Evolutionary conservation across 345 rosid genomes (phyloP).

Genomic region (Eucalyptus brandiana): DNA sequence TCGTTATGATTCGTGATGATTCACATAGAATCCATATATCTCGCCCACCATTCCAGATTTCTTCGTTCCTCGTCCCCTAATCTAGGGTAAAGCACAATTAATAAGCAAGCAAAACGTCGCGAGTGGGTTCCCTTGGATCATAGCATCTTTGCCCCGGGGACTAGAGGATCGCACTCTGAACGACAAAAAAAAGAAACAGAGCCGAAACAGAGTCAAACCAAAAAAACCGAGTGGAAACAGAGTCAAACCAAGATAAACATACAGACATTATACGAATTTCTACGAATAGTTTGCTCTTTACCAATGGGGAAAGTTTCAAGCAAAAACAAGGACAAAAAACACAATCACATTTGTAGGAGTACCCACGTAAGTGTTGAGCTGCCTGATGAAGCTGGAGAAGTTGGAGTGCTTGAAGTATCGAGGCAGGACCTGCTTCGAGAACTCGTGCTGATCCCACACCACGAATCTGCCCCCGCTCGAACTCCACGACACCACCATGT

Average conservation of each 20-base stretch:
- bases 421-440: conserved; percentile 32
- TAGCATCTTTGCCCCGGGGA: neutral
- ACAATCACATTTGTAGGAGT: neutral
- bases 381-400: conserved; percentile 44
- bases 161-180: neutral
- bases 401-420: conserved; percentile 63
- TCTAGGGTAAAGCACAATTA: neutral
- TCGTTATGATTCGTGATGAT: neutral
- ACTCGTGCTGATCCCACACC: conserved; percentile 32
- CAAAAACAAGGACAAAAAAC: neutral
- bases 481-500: conserved; percentile 40
- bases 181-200: neutral
- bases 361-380: conserved; percentile 21
- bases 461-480: conserved; percentile 27
- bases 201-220: neutral
- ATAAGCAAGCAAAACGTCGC: neutral
- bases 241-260: neutral
- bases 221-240: neutral
- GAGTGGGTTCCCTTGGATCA: neutral
- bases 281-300: neutral
- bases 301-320: neutral
- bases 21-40: neutral
- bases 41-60: neutral
- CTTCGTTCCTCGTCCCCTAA: neutral
- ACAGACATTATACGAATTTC: neutral